Base-by-base conservation (phyloP, 192 early-diverging fungal genomes). In the Phlyctochytrium bullatum region DNA sequence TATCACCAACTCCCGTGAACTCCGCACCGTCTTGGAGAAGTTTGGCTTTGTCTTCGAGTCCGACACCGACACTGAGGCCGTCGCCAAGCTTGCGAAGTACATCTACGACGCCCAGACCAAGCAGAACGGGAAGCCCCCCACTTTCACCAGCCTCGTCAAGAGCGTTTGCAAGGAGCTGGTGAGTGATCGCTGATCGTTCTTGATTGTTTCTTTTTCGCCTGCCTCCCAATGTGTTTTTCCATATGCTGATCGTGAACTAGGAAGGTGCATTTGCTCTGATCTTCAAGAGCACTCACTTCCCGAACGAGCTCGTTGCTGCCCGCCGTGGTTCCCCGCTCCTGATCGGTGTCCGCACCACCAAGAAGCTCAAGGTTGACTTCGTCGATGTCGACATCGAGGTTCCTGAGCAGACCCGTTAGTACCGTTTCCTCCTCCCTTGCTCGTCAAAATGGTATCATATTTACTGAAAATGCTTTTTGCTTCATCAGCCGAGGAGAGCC, bases 41-140 rank as follows among this genome's bases (percentile, higher is more conserved):
- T 80, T 79, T 57, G 86, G 86, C 68, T 98, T 91, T 78, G 78
- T 74, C 20, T 99, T 98, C 75, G 94, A 96, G 75, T 76, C 73
- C 28, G 86, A 88, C 73, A 88, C 86, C n/a, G 86, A 88, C 64
- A 88, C 86, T 14, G 86, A 88, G 69, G 66, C 64, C 59, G 72
- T 87, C 62, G 86, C 86, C 31, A 88, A 88, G 73, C 68, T 88
- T 52, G 76, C 77, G 33, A 88, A 88, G 69, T 88, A 88, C 69
- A 74, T 88, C 58, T 88, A 79, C 53, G 86, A 88, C 62, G 73
- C 77, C 27, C 83, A 85, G 59, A 65, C 64, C 34, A 85, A 85
- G 72, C 63, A 64, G 32, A 73, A 74, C 56, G 73, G 72, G 10
- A 60, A 62, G 32, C 34, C 72, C 3, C 36, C 81, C 52, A 73